Percentiles rank a stretch among this genome's conserved stretches.
phyloP scores from a whole-genome alignment of 2,329 filamentous ascomycete genomes.

The Kalaharituber pfeilii region DNA sequence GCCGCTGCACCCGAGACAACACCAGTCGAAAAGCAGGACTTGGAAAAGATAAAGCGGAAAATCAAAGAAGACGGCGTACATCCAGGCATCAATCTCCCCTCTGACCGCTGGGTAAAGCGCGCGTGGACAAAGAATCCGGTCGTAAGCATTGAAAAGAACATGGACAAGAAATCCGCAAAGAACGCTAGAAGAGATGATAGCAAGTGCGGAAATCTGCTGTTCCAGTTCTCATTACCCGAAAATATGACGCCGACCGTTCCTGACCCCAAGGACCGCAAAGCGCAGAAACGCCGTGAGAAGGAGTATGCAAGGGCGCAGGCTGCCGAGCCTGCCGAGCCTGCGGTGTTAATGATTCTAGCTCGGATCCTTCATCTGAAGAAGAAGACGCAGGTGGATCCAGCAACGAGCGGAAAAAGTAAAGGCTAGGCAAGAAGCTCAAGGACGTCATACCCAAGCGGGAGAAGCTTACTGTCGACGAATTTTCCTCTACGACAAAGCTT shows the following conservation, averaged over 20 bases:
- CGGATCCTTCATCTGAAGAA: not conserved
- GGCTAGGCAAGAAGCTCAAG: slow-evolving; percentile 28
- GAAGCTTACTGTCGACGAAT: slow-evolving; percentile 66
- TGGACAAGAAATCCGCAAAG: slow-evolving; percentile 26
- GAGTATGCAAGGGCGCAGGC: slow-evolving; percentile 16
- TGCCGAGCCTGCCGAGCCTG: not conserved
- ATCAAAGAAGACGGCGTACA: slow-evolving; percentile 36
- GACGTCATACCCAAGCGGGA: slow-evolving; percentile 41
- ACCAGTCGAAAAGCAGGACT: slow-evolving; percentile 29
- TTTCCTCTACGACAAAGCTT: slow-evolving; percentile 65
- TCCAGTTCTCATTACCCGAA: slow-evolving; percentile 66
- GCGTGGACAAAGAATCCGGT: slow-evolving; percentile 56
- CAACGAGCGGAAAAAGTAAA: slow-evolving; percentile 27
- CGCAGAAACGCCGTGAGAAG: slow-evolving; percentile 9
- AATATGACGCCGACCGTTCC: slow-evolving; percentile 27
- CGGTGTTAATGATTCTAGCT: not conserved
- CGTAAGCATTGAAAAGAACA: not conserved
- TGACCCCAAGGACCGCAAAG: slow-evolving; percentile 22
- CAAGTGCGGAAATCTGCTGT: slow-evolving; percentile 56
- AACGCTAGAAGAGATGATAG: slow-evolving; percentile 35
- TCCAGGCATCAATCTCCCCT: slow-evolving; percentile 52
- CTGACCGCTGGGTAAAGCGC: slow-evolving; percentile 64
- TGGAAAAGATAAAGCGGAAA: slow-evolving; percentile 33
- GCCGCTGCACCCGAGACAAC: slow-evolving; percentile 27
- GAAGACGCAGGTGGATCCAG: not conserved